These are phyloP conservation scores for Puccinia coronata DNA, from an alignment of 1,284 basidiomycete species.

Conservation along the genomic window DNA sequence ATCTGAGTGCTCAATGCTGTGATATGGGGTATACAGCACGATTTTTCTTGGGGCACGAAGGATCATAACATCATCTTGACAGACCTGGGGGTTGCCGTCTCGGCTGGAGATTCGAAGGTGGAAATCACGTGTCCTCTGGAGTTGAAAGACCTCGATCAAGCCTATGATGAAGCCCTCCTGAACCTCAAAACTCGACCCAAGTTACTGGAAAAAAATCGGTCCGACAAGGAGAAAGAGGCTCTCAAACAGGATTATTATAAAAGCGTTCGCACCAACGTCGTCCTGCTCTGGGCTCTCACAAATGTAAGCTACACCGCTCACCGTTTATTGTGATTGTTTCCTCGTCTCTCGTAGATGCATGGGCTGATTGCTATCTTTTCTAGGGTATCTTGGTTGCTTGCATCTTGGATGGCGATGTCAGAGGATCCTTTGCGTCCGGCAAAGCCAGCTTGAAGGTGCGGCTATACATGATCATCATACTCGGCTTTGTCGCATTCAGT, in stretches of 20 bases:
- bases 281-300: conserved; percentile 80
- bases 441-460: conserved; percentile 38
- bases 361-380: background rate
- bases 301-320: conserved; percentile 64
- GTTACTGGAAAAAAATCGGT: conserved; percentile 57
- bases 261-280: conserved; percentile 84
- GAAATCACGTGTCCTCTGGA: conserved; percentile 85
- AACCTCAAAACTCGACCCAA: conserved; percentile 71
- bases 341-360: conserved; percentile 5
- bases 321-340: conserved; percentile 57
- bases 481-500: conserved; percentile 49
- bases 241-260: conserved; percentile 60
- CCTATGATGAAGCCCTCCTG: conserved; percentile 83
- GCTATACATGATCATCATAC: conserved; percentile 44
- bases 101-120: conserved; percentile 73
- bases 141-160: conserved; percentile 79
- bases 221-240: conserved; percentile 56
- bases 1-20: background rate
- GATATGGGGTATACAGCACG: conserved; percentile 51
- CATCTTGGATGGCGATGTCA: conserved; percentile 71
- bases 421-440: conserved; percentile 66
- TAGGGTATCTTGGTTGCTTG: conserved; percentile 73
- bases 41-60: conserved; percentile 60
- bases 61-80: conserved; percentile 56
- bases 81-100: conserved; percentile 61